phyloP scores from a whole-genome alignment of 129 eudicot genomes.

The Mikania micrantha region DNA sequence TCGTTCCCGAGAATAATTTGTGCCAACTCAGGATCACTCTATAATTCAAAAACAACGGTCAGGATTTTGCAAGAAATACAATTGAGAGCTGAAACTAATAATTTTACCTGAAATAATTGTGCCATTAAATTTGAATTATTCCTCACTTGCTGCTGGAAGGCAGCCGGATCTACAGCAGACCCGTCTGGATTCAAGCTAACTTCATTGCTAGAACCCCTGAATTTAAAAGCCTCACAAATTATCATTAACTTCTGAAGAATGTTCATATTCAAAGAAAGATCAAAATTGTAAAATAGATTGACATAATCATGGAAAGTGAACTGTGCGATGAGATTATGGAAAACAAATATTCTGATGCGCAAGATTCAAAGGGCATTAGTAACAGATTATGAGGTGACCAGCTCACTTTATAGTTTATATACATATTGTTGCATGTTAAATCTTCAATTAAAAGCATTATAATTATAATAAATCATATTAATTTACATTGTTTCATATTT shows the following conservation, averaged over 20 bases:
- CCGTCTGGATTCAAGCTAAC: conserved; percentile 77
- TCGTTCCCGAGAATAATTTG: conserved; percentile 83
- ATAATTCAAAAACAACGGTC: conserved; percentile 25
- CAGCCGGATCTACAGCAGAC: conserved; percentile 81
- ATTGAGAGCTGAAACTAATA: background rate
- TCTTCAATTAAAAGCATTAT: too few relatives aligned
- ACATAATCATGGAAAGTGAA: background rate
- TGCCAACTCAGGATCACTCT: conserved; percentile 94
- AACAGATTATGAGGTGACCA: too few relatives aligned
- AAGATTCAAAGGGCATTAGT: background rate
- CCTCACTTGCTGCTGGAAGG: conserved; percentile 83
- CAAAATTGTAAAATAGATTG: background rate
- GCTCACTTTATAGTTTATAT: too few relatives aligned
- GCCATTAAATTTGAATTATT: conserved; percentile 79
- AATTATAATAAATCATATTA: too few relatives aligned
- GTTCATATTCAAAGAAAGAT: background rate
- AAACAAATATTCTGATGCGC: background rate
- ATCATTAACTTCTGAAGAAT: background rate
- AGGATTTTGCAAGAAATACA: conserved; percentile 12
- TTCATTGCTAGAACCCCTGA: conserved; percentile 48
- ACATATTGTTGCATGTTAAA: too few relatives aligned
- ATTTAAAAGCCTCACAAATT: conserved; percentile 6
- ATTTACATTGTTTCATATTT: too few relatives aligned
- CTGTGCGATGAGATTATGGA: background rate
- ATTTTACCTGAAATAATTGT: conserved; percentile 79